Evolutionary conservation across 768 basidiomycete species (phyloP).

Genomic region (Fistulinella prunicolor): DNA sequence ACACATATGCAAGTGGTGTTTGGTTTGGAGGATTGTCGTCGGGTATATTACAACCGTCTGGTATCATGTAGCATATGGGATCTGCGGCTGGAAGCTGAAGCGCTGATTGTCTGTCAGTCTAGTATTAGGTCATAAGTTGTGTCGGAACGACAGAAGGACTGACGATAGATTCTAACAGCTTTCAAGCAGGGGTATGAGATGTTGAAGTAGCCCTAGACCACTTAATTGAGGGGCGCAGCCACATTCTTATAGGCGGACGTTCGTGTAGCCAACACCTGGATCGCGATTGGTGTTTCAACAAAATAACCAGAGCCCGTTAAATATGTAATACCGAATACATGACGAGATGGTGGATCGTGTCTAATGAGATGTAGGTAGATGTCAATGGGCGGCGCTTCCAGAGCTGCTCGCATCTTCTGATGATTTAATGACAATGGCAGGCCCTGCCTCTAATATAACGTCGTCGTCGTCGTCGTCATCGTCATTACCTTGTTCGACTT

Average conservation of each 20-base stretch:
- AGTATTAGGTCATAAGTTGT: not conserved
- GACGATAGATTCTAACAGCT: constrained; percentile 1
- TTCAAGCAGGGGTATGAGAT: not conserved
- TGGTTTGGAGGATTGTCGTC: constrained; percentile 10
- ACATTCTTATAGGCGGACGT: not conserved
- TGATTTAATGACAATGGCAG: constrained; percentile 49
- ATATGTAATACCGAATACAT: constrained; percentile 14
- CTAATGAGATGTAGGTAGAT: constrained; percentile 11
- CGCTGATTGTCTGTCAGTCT: too few species aligned
- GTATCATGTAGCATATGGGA: constrained; percentile 32
- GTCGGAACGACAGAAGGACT: not conserved
- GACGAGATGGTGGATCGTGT: constrained; percentile 4
- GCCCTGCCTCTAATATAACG: constrained; percentile 73
- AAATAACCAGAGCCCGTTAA: constrained; percentile 9
- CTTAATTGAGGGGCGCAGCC: constrained; percentile 4
- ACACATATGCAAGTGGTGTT: constrained; percentile 17
- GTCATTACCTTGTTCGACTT: constrained; percentile 57
- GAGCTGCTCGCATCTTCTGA: constrained; percentile 22
- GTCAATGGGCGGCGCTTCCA: constrained; percentile 21
- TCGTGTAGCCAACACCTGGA: too few species aligned
- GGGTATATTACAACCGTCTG: constrained; percentile 12
- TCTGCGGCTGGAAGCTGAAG: not conserved
- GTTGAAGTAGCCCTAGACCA: not conserved
- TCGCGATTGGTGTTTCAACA: not conserved
- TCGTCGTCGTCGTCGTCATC: constrained; percentile 64